Base-by-base conservation (phyloP, 257 asterid species). In the Hygrophila difformis region DNA sequence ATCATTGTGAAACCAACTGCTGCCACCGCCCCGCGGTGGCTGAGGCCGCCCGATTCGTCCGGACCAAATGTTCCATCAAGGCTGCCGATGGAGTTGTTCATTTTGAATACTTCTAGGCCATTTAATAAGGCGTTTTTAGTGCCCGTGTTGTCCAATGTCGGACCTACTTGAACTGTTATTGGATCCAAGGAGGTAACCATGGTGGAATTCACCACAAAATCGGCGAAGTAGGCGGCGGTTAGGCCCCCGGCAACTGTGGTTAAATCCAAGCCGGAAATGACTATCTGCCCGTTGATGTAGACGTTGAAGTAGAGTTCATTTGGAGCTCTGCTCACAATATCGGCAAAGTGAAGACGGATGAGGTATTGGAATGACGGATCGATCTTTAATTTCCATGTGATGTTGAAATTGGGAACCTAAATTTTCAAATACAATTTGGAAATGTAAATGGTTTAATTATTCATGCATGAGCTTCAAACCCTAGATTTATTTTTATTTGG, bases 1-100 rank as follows among this genome's bases (percentile, higher is more conserved):
- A 85, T 89, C 96, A 89, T 85, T 1, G 96, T 94, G 41, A 86
- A 86, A 19, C 96, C 96, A 15, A 86, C 92, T 0, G 93, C 80
- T 2, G 93, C 95, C 1, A 86, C 93, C 0, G 93, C 67, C 2
- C 78, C 28, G 60, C 28, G 44, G 10, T 42, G 29, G 0, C 65
- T 70, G 21, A 6, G 49, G 16, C 60, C 63, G 3, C 54, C 31
- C 6, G 60, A 41, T 3, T 75, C 87, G 22, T 65, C 52, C 1
- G 60, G 69, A 4, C 93, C 87, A 26, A 68, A 74, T 44, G 73
- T 81, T 0, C 87, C 93, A 6, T 74, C 81, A 18, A 81, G 61
- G 49, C 87, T 77, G 35, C 87, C 93, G 0, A 74, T 81, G 3
- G 93, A 74, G 22, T 72, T 81, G 63, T 81, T 77, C 87, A 77